A percentile compares a stretch with the other conserved stretches of the same genome.
phyloP scores from a whole-genome alignment of 371 early-diverging fungal species.

The Rhizopus sp. region DNA sequence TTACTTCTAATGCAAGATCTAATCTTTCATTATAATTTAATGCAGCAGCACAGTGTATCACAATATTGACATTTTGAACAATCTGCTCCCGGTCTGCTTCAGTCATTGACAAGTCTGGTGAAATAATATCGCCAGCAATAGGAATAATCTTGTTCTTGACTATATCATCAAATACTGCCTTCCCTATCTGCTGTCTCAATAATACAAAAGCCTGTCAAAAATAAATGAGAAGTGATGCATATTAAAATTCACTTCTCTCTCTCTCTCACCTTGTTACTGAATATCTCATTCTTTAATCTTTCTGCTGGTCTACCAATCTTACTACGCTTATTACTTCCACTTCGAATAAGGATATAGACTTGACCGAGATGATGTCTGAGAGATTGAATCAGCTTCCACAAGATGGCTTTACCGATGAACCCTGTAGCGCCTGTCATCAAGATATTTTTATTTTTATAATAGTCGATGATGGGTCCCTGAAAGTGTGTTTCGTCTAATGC shows the following conservation, averaged over 20 bases:
- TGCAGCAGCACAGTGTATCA: constrained; percentile 70
- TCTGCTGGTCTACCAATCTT: constrained; percentile 51
- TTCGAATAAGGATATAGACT: constrained; percentile 47
- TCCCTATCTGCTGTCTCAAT: constrained; percentile 38
- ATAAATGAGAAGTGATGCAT: not conserved
- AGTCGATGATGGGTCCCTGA: constrained; percentile 31
- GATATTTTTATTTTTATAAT: constrained; percentile 41
- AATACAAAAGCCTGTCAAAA: constrained; percentile 40
- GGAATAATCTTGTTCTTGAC: constrained; percentile 59
- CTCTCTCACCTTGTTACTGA: constrained; percentile 39
- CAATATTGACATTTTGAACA: constrained; percentile 47
- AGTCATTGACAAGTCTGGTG: constrained; percentile 57
- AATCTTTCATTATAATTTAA: constrained; percentile 63
- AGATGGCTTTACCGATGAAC: constrained; percentile 62
- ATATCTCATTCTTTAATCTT: constrained; percentile 45
- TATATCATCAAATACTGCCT: constrained; percentile 37
- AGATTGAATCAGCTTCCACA: constrained; percentile 54
- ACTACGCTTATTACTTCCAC: constrained; percentile 49
- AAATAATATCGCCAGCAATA: constrained; percentile 60
- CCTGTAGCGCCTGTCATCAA: constrained; percentile 65
- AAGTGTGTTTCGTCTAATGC: constrained; percentile 1
- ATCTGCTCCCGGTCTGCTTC: constrained; percentile 50
- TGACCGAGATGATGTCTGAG: constrained; percentile 34
- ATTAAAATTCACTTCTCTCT: not conserved
- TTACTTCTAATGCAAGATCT: constrained; percentile 61